These are phyloP conservation scores for Boechera stricta DNA, from an alignment of 345 rosid genomes.

Conservation along the genomic window DNA sequence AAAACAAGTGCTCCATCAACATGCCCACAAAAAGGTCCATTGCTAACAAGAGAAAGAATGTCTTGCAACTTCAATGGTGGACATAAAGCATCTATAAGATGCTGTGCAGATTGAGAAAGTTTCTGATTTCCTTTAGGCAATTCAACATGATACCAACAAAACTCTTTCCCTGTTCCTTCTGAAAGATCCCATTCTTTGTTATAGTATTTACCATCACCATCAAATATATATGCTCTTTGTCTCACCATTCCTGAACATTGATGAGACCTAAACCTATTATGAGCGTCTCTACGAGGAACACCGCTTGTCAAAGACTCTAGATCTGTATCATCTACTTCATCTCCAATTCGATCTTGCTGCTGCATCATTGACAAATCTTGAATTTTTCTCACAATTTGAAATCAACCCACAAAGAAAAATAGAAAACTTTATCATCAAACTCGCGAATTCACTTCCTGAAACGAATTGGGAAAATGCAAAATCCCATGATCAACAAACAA, in stretches of 20 bases:
- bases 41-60: constrained; percentile 89
- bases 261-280: constrained; percentile 30
- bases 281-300: constrained; percentile 39
- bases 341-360: constrained; percentile 46
- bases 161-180: constrained; percentile 73
- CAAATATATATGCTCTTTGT: constrained; percentile 84
- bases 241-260: constrained; percentile 70
- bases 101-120: constrained; percentile 80
- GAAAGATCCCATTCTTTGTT: constrained; percentile 84
- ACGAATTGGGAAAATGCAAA: constrained; percentile 11
- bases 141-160: constrained; percentile 97
- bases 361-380: constrained; percentile 53
- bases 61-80: constrained; percentile 97
- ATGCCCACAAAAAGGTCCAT: constrained; percentile 90
- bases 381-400: neutral
- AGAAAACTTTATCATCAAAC: constrained; percentile 15
- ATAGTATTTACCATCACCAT: constrained; percentile 71
- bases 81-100: constrained; percentile 86
- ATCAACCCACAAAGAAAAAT: constrained; percentile 4
- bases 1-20: constrained; percentile 94
- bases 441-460: neutral
- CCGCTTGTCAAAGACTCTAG: constrained; percentile 43
- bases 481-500: neutral
- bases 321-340: constrained; percentile 59
- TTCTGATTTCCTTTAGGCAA: constrained; percentile 85